Conservation (phyloP, 768 basidiomycete species). For the Tulasnella sp. region DNA sequence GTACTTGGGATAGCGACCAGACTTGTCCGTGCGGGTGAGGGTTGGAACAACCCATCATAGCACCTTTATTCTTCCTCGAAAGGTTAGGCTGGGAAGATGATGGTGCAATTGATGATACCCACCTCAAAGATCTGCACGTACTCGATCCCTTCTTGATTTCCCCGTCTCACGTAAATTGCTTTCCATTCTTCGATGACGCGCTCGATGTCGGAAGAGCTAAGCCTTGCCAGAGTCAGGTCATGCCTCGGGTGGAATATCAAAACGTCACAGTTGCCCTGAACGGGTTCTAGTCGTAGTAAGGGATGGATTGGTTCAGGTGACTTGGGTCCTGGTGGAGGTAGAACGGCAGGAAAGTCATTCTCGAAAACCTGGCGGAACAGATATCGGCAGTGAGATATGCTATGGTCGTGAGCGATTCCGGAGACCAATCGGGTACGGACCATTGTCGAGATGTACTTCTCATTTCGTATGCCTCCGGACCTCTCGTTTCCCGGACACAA, state of each 20-base stretch:
- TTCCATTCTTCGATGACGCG: slow-evolving; percentile 71
- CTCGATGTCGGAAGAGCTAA: slow-evolving; percentile 55
- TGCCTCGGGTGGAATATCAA: slow-evolving; percentile 82
- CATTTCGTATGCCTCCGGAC: slow-evolving; percentile 66
- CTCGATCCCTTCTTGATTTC: slow-evolving; percentile 59
- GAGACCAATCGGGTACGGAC: slow-evolving; percentile 32
- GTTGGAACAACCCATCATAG: slow-evolving; percentile 94
- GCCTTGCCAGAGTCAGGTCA: slow-evolving; percentile 73
- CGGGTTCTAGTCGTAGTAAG: slow-evolving; percentile 58
- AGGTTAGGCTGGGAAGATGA: background rate
- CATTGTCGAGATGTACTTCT: slow-evolving; percentile 59
- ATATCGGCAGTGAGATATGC: background rate
- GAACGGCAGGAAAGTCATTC: slow-evolving; percentile 80
- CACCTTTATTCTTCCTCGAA: slow-evolving; percentile 73
- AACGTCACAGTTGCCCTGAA: slow-evolving; percentile 83
- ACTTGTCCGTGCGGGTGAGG: slow-evolving; percentile 92
- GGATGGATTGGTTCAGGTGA: slow-evolving; percentile 55
- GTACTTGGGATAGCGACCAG: slow-evolving; percentile 73
- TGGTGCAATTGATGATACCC: slow-evolving; percentile 24
- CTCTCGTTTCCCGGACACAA: slow-evolving; percentile 83
- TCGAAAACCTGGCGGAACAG: slow-evolving; percentile 45
- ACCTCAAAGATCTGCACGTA: slow-evolving; percentile 93
- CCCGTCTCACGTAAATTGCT: slow-evolving; percentile 55
- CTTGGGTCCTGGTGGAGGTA: slow-evolving; percentile 57
- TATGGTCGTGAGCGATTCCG: background rate